These are phyloP conservation scores for Penicillium frequentans DNA, from an alignment of 2,329 filamentous ascomycete species.

Conservation along the genomic window DNA sequence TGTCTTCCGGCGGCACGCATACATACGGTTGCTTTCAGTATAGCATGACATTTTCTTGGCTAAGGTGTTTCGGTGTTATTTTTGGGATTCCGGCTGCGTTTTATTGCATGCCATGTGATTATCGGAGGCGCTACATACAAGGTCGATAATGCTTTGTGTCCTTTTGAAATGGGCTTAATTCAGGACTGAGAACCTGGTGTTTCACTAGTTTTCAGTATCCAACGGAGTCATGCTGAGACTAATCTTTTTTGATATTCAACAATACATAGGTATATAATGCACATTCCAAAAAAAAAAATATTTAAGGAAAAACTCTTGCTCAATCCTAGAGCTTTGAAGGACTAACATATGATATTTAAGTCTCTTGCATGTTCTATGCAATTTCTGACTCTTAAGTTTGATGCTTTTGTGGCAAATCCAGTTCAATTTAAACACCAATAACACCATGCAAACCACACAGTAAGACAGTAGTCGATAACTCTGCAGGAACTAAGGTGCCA, in stretches of 20 bases:
- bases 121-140: not conserved
- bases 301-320: not conserved
- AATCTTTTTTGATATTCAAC: not conserved
- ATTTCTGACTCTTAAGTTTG: not conserved
- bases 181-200: not conserved
- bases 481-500: not conserved
- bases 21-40: not conserved
- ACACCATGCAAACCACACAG: not conserved
- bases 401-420: not conserved
- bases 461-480: not conserved
- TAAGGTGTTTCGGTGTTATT: conserved; percentile 9
- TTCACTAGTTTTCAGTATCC: not conserved
- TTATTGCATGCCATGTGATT: not conserved
- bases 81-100: not conserved
- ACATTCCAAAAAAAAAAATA: not conserved
- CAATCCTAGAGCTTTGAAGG: not conserved
- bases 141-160: not conserved
- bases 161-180: not conserved
- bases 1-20: not conserved
- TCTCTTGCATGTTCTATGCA: not conserved
- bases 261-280: not conserved
- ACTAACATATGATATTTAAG: not conserved
- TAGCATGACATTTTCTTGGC: conserved; percentile 6
- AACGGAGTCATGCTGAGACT: not conserved
- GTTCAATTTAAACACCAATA: not conserved